A percentile compares a stretch with the other conserved stretches of the same genome.
These are phyloP conservation scores for Xylaria telfairii DNA, from an alignment of 495 filamentous ascomycete species.

Conservation along the genomic window DNA sequence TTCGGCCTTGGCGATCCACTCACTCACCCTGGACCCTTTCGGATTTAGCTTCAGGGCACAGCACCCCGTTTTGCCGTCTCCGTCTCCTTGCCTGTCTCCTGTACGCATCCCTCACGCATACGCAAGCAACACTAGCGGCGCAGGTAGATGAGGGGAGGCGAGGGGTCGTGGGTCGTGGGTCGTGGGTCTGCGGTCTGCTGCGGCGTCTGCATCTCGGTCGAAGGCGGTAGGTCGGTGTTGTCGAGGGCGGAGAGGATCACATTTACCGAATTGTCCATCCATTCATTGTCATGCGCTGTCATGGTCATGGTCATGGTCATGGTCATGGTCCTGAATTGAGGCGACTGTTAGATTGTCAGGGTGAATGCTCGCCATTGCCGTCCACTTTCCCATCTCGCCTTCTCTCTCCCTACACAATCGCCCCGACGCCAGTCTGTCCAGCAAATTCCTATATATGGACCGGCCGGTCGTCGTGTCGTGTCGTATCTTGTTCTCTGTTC, in stretches of 20 bases:
- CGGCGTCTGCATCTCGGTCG: too few species aligned
- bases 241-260: neutral
- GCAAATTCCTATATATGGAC: neutral
- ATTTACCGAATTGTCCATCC: neutral
- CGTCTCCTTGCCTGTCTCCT: neutral
- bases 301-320: too few species aligned
- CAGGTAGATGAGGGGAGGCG: neutral
- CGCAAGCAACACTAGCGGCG: too few species aligned
- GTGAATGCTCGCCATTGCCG: constrained; percentile 17
- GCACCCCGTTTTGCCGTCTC: neutral
- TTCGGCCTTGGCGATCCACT: constrained; percentile 16
- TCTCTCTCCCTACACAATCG: neutral
- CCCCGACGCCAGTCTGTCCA: neutral
- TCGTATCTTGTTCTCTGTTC: neutral
- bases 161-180: constrained; percentile 2
- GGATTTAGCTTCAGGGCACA: neutral
- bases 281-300: neutral
- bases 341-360: neutral
- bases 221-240: neutral
- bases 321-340: too few species aligned
- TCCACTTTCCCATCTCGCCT: constrained; percentile 7
- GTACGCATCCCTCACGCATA: neutral
- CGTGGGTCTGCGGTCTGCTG: too few species aligned
- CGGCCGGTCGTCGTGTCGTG: constrained; percentile 11
- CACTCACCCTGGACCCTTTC: neutral